Evolutionary conservation across 1,284 basidiomycete species (phyloP).

Genomic region (Puccinia polysora): DNA sequence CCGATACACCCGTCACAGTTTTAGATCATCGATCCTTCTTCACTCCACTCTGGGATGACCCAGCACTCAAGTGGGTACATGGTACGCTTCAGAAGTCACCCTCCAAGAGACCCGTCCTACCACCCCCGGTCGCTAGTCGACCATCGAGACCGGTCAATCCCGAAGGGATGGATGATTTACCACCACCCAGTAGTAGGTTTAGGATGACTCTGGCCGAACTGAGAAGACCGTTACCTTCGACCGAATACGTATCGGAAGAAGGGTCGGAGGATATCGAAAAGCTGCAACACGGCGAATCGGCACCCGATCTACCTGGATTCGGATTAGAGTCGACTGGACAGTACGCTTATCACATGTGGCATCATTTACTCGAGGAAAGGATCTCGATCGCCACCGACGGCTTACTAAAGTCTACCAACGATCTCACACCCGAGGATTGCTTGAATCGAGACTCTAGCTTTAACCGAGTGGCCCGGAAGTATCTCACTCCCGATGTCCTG

Average conservation of each 20-base stretch:
- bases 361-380: slow-evolving; percentile 38
- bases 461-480: slow-evolving; percentile 33
- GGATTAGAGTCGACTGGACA: slow-evolving; percentile 28
- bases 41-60: slow-evolving; percentile 42
- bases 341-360: slow-evolving; percentile 43
- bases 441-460: slow-evolving; percentile 32
- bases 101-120: background rate
- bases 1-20: slow-evolving; percentile 31
- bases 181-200: slow-evolving; percentile 23
- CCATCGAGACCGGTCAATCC: background rate
- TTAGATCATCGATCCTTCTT: slow-evolving; percentile 41
- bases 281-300: slow-evolving; percentile 22
- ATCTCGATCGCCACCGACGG: slow-evolving; percentile 36
- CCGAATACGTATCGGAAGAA: background rate
- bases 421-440: slow-evolving; percentile 23
- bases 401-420: background rate
- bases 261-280: slow-evolving; percentile 9
- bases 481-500: slow-evolving; percentile 22
- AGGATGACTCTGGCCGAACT: slow-evolving; percentile 17
- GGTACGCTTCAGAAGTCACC: slow-evolving; percentile 9
- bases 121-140: background rate
- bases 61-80: slow-evolving; percentile 27
- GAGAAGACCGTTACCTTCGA: background rate
- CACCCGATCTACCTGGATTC: slow-evolving; percentile 21
- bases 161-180: background rate